These are phyloP conservation scores for Sporothrix euskadiensis DNA, from an alignment of 2,329 filamentous ascomycete genomes.

Conservation along the genomic window DNA sequence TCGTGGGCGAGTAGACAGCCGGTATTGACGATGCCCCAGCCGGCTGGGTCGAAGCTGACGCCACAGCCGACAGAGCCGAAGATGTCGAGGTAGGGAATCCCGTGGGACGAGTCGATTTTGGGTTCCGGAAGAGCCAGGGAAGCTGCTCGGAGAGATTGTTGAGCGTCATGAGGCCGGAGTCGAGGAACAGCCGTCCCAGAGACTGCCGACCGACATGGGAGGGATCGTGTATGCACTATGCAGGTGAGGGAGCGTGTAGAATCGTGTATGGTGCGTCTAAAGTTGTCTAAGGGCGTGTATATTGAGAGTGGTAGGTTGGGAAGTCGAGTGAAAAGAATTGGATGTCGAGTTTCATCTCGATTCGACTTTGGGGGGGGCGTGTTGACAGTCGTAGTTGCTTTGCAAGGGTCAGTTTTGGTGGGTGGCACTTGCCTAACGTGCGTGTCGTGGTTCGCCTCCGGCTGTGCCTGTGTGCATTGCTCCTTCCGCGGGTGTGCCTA, in stretches of 20 bases:
- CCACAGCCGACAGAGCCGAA: background rate
- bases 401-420: background rate
- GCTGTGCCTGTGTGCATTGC: slow-evolving; percentile 1
- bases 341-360: slow-evolving; percentile 11
- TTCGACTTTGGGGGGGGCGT: background rate
- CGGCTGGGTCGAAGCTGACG: background rate
- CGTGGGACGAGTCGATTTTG: slow-evolving; percentile 39
- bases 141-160: slow-evolving; percentile 61
- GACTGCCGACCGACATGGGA: slow-evolving; percentile 34
- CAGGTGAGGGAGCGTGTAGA: background rate
- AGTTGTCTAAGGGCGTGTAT: background rate
- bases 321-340: slow-evolving; percentile 11
- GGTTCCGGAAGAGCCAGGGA: slow-evolving; percentile 57
- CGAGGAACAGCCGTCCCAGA: slow-evolving; percentile 41
- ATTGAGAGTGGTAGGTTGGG: background rate
- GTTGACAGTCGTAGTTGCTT: slow-evolving; percentile 1
- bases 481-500: slow-evolving; percentile 14
- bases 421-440: background rate
- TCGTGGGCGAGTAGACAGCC: slow-evolving; percentile 14
- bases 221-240: no score
- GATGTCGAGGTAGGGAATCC: background rate
- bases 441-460: slow-evolving; percentile 4
- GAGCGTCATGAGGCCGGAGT: slow-evolving; percentile 59
- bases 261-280: background rate
- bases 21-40: slow-evolving; percentile 14